Evolutionary conservation across 306 rosid genomes (phyloP).

Genomic region (Quercus parvula): DNA sequence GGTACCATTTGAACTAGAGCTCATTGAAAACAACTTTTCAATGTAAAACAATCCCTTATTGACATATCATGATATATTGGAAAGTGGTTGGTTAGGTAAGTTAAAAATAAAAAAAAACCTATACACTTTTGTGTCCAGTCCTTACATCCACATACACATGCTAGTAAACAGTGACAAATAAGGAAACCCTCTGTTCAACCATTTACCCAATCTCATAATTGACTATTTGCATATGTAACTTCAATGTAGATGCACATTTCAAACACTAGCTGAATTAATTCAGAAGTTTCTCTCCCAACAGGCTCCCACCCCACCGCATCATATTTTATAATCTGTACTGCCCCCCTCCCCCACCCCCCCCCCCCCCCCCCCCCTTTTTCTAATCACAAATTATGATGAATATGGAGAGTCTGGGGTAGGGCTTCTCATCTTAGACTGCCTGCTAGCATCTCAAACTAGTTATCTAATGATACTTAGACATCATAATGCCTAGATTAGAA

Average conservation of each 20-base stretch:
- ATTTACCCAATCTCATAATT: too few relatives aligned
- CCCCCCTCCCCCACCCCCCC: too few relatives aligned
- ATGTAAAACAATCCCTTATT: neutral
- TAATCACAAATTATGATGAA: neutral
- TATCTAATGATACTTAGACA: neutral
- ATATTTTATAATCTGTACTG: too few relatives aligned
- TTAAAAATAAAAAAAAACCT: neutral
- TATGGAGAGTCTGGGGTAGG: neutral
- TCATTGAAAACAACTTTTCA: too few relatives aligned
- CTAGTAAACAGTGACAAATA: too few relatives aligned
- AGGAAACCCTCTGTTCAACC: too few relatives aligned
- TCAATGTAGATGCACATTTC: neutral
- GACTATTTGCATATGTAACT: too few relatives aligned
- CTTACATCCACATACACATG: too few relatives aligned
- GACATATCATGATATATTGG: neutral
- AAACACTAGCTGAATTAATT: neutral
- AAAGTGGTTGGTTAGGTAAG: neutral
- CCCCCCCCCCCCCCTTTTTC: too few relatives aligned
- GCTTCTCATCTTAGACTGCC: too few relatives aligned
- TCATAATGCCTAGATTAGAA: neutral
- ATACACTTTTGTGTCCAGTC: too few relatives aligned
- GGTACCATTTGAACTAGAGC: neutral
- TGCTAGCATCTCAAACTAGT: neutral
- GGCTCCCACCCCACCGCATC: too few relatives aligned
- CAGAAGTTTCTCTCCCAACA: neutral